phyloP scores from a whole-genome alignment of 1,284 basidiomycete genomes.

The Ganoderma leucocontextum region DNA sequence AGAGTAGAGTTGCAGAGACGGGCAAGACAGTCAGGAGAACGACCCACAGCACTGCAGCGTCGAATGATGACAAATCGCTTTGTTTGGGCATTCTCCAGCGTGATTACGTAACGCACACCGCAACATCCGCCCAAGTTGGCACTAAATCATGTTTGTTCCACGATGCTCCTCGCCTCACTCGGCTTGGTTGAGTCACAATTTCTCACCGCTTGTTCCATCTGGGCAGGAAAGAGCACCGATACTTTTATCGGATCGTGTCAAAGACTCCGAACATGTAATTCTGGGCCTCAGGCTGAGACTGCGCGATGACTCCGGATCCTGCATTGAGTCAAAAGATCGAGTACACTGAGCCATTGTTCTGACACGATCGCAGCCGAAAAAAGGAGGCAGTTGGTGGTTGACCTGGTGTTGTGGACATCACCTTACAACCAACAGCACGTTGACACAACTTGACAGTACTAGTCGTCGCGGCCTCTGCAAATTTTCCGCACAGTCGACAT shows the following conservation, averaged over 20 bases:
- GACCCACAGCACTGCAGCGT: background rate
- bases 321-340: background rate
- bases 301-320: background rate
- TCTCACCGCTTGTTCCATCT: background rate
- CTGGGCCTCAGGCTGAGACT: background rate
- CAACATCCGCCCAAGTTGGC: background rate
- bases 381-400: background rate
- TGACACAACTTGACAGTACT: too few species aligned
- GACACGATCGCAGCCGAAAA: background rate
- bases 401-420: too few species aligned
- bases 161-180: background rate
- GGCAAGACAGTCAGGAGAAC: background rate
- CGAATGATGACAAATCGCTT: conserved; percentile 6
- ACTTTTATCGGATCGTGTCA: too few species aligned
- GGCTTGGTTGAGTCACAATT: background rate
- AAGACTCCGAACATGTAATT: too few species aligned
- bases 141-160: background rate
- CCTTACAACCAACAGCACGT: too few species aligned
- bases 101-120: background rate
- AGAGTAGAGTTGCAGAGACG: conserved; percentile 3
- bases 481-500: background rate
- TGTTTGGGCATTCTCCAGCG: background rate
- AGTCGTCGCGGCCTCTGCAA: background rate
- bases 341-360: background rate
- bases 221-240: background rate